phyloP scores from a whole-genome alignment of 2,329 filamentous ascomycete genomes.

The Malbranchea zuffiana region DNA sequence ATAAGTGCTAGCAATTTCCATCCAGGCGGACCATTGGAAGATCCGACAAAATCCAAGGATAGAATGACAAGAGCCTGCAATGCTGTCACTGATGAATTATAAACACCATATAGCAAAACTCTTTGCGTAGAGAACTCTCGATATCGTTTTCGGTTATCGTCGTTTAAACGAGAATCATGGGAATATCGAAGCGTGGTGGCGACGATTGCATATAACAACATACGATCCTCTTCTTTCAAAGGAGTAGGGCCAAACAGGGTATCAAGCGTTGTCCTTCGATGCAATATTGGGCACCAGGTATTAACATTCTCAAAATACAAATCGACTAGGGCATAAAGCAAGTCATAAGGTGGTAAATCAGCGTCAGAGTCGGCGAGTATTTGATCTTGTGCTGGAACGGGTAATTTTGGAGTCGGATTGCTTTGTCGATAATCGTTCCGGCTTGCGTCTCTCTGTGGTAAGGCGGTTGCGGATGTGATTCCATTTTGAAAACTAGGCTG shows the following conservation, averaged over 20 bases:
- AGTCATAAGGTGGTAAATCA: slow-evolving; percentile 62
- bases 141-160: slow-evolving; percentile 62
- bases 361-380: slow-evolving; percentile 44
- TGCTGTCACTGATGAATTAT: slow-evolving; percentile 80
- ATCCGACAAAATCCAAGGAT: slow-evolving; percentile 72
- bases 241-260: slow-evolving; percentile 66
- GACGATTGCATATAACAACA: slow-evolving; percentile 78
- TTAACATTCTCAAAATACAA: slow-evolving; percentile 72
- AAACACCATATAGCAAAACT: slow-evolving; percentile 75
- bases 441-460: slow-evolving; percentile 17
- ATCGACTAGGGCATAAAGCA: slow-evolving; percentile 61
- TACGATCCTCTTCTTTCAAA: slow-evolving; percentile 68
- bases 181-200: slow-evolving; percentile 80
- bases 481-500: slow-evolving; percentile 19
- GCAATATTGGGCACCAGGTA: slow-evolving; percentile 81
- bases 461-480: slow-evolving; percentile 18
- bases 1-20: slow-evolving; percentile 89
- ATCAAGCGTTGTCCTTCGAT: slow-evolving; percentile 70
- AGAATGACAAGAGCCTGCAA: slow-evolving; percentile 80
- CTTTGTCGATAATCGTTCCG: slow-evolving; percentile 34
- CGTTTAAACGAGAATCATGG: slow-evolving; percentile 60
- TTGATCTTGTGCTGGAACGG: slow-evolving; percentile 42
- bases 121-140: slow-evolving; percentile 74
- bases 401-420: slow-evolving; percentile 46
- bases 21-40: slow-evolving; percentile 77